phyloP scores from a whole-genome alignment of 202 grass and related monocot species.

The Eragrostis tef region DNA sequence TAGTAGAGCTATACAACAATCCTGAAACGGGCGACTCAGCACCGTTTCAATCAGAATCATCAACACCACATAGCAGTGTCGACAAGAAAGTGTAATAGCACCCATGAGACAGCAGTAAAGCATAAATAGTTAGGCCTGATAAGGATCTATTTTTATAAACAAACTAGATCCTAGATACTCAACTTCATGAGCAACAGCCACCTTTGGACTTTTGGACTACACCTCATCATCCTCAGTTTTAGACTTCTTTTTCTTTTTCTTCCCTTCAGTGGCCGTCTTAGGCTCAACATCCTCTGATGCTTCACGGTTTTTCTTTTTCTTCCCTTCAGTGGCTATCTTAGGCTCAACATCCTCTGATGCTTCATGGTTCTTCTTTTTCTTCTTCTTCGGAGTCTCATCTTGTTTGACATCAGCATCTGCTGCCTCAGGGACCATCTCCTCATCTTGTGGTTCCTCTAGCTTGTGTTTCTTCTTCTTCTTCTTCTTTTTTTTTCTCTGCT shows the following conservation, averaged over 20 bases:
- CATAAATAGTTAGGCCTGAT: too few species aligned
- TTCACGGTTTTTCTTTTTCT: slow-evolving; percentile 55
- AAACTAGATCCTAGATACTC: slow-evolving; percentile 4
- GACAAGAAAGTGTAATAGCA: too few species aligned
- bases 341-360: slow-evolving; percentile 21
- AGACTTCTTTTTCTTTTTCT: background rate
- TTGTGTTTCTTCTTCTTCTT: slow-evolving; percentile 69
- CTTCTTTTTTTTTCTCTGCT: slow-evolving; percentile 68
- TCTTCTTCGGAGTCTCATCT: slow-evolving; percentile 57
- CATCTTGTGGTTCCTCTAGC: slow-evolving; percentile 44
- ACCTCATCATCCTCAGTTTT: slow-evolving; percentile 16
- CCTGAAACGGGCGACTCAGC: background rate
- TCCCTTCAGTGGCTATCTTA: slow-evolving; percentile 52
- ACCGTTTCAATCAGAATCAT: background rate
- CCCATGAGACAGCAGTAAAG: too few species aligned
- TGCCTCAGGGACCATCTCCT: slow-evolving; percentile 8
- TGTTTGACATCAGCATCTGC: slow-evolving; percentile 31
- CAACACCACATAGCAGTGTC: background rate
- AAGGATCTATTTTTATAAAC: background rate
- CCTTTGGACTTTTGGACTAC: background rate
- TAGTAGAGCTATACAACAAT: background rate
- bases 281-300: too few species aligned
- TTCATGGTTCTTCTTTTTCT: slow-evolving; percentile 54
- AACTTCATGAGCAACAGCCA: background rate
- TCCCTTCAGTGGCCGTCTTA: too few species aligned